Evolutionary conservation across 306 rosid genomes (phyloP).

Genomic region (Fragaria iinumae): DNA sequence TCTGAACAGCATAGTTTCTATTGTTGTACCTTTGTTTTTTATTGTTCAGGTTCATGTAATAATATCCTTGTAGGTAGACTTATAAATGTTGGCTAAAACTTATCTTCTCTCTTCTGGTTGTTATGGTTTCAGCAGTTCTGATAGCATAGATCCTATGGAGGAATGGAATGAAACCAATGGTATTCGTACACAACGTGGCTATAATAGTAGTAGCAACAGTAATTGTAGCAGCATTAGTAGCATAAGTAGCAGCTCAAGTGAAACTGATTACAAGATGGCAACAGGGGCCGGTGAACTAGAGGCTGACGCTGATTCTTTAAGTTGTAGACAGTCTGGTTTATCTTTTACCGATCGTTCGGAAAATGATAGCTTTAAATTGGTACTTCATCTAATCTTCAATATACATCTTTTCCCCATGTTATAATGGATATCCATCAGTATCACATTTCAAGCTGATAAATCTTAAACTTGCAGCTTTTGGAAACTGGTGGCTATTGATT

Average conservation of each 20-base stretch:
- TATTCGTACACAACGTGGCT: conserved; percentile 55
- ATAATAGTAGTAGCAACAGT: conserved; percentile 94
- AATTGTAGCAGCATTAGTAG: conserved; percentile 92
- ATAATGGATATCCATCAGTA: background rate
- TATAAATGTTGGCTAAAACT: conserved; percentile 17
- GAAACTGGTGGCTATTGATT: background rate
- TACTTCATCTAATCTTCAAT: conserved; percentile 30
- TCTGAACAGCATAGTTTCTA: background rate
- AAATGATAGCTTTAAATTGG: conserved; percentile 73
- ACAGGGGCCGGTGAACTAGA: conserved; percentile 83
- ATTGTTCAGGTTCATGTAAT: background rate
- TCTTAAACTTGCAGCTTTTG: conserved; percentile 2
- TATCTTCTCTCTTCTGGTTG: conserved; percentile 22
- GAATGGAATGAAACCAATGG: conserved; percentile 69
- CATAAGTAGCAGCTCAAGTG: conserved; percentile 88
- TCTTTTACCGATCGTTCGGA: conserved; percentile 63
- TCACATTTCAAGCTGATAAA: background rate
- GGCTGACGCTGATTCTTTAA: conserved; percentile 97
- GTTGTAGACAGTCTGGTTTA: conserved; percentile 78
- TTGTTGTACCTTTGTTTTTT: background rate
- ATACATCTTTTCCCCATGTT: background rate
- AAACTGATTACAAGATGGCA: conserved; percentile 70
- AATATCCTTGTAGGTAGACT: conserved; percentile 4
- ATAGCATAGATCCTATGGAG: conserved; percentile 62
- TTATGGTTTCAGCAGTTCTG: conserved; percentile 67